phyloP scores from a whole-genome alignment of 2,329 filamentous ascomycete species.

The Scytalidium lignicola region DNA sequence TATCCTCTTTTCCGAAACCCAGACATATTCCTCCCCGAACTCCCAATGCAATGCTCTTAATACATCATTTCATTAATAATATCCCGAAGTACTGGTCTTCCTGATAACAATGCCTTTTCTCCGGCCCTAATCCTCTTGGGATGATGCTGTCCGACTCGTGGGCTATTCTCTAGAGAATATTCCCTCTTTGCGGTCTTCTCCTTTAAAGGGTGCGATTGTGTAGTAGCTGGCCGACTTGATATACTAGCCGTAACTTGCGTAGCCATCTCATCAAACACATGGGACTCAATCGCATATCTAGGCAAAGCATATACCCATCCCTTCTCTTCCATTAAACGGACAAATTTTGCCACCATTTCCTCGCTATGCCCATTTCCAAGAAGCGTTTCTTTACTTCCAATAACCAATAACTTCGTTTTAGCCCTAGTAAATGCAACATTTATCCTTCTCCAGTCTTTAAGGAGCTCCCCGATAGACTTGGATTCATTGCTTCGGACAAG shows the following conservation, averaged over 20 bases:
- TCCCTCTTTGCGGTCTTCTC: constrained; percentile 12
- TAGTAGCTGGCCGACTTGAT: constrained; percentile 6
- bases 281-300: constrained; percentile 56
- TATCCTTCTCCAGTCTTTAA: constrained; percentile 87
- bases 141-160: constrained; percentile 10
- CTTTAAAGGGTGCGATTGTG: constrained; percentile 10
- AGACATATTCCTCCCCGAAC: background rate
- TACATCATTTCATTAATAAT: constrained; percentile 62
- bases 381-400: constrained; percentile 80
- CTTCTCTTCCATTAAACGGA: constrained; percentile 69
- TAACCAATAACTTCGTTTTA: constrained; percentile 82
- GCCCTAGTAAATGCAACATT: constrained; percentile 95
- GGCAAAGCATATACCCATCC: constrained; percentile 78
- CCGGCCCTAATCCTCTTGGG: constrained; percentile 56
- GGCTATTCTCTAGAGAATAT: constrained; percentile 11
- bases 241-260: constrained; percentile 39
- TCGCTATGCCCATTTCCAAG: constrained; percentile 52
- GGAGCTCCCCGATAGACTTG: constrained; percentile 78
- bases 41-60: background rate
- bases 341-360: constrained; percentile 72
- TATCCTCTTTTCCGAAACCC: background rate
- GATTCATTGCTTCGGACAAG: constrained; percentile 84
- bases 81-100: constrained; percentile 66
- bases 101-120: constrained; percentile 57
- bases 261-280: constrained; percentile 54